These are phyloP conservation scores for Avena atlantica DNA, from an alignment of 176 grass and related monocot genomes.

Conservation along the genomic window DNA sequence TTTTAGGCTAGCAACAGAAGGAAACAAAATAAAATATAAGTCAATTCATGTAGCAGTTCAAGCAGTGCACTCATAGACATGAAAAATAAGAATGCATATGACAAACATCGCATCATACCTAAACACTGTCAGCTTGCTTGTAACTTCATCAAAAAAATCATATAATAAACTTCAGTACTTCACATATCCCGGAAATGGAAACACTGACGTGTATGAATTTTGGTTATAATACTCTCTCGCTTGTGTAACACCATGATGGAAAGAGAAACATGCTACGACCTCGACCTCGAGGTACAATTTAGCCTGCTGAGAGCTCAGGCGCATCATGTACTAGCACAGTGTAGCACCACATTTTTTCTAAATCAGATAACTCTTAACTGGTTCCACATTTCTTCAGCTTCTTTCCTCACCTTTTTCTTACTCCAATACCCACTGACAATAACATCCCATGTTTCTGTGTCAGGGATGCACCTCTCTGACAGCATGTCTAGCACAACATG, in stretches of 20 bases:
- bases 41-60: not conserved
- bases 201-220: not conserved
- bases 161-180: not conserved
- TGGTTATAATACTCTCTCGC: not conserved
- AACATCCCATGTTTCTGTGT: conserved; percentile 65
- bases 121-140: not conserved
- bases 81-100: not conserved
- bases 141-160: conserved; percentile 18
- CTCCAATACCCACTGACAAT: conserved; percentile 70
- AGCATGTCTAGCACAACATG: conserved; percentile 78
- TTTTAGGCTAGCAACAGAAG: not conserved
- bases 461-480: conserved; percentile 72
- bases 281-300: not conserved
- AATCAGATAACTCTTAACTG: conserved; percentile 46
- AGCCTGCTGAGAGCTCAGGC: not conserved
- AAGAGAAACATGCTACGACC: not conserved
- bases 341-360: conserved; percentile 17
- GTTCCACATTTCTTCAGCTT: conserved; percentile 53
- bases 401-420: conserved; percentile 59
- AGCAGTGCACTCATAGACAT: conserved; percentile 19
- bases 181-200: conserved; percentile 23
- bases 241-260: not conserved
- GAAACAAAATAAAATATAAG: conserved; percentile 23
- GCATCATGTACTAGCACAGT: conserved; percentile 18
- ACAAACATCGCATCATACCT: conserved; percentile 38